These are phyloP conservation scores for Tinospora cordifolia DNA, from an alignment of 164 flowering plant genomes.

Conservation along the genomic window DNA sequence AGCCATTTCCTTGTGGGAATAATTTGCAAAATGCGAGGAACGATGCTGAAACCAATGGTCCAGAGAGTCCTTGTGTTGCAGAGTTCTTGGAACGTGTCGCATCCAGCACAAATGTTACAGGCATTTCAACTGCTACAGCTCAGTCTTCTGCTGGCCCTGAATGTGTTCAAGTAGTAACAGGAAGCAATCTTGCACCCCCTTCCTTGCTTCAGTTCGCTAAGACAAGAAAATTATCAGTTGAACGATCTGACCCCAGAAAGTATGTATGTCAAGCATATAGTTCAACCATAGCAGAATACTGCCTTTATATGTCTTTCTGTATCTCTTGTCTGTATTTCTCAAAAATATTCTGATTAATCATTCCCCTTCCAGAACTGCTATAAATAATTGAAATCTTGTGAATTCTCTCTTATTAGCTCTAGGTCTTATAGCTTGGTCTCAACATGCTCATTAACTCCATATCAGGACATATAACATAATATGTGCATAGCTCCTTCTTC, in stretches of 20 bases:
- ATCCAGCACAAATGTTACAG: slow-evolving; percentile 40
- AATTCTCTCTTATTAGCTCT: no score
- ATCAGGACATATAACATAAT: background rate
- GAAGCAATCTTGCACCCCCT: slow-evolving; percentile 44
- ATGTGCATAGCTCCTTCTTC: background rate
- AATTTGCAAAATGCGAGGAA: slow-evolving; percentile 29
- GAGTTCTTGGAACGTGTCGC: slow-evolving; percentile 42
- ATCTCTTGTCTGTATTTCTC: background rate
- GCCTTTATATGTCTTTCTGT: background rate
- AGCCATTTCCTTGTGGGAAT: slow-evolving; percentile 26
- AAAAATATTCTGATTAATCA: background rate
- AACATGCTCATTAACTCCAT: no score
- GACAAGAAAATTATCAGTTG: slow-evolving; percentile 60
- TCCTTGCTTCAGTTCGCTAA: slow-evolving; percentile 66
- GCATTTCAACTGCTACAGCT: slow-evolving; percentile 48
- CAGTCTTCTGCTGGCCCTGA: slow-evolving; percentile 58
- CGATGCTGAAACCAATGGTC: slow-evolving; percentile 21
- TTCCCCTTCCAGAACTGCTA: background rate
- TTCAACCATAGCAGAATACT: background rate
- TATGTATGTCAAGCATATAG: slow-evolving; percentile 25
- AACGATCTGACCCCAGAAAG: slow-evolving; percentile 78
- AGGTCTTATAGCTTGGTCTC: no score
- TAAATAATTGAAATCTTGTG: background rate
- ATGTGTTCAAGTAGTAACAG: slow-evolving; percentile 42
- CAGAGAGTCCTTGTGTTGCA: slow-evolving; percentile 21